A percentile compares a stretch with the other conserved stretches of the same genome.
phyloP scores from a whole-genome alignment of 306 rosid genomes.

The Prunus campanulata region DNA sequence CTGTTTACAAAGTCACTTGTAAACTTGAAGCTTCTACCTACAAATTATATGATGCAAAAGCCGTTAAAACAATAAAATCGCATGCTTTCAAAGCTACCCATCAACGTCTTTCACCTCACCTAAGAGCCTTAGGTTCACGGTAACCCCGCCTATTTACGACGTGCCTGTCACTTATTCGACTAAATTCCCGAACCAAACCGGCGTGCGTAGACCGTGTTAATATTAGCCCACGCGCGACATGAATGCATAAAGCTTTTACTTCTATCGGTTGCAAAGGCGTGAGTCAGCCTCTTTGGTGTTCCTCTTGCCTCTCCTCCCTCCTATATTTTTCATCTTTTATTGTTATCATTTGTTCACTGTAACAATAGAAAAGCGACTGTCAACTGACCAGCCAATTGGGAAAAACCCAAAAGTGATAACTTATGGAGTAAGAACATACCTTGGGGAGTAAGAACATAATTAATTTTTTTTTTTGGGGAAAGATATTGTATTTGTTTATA shows the following conservation, averaged over 20 bases:
- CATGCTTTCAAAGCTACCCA: not conserved
- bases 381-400: too few relatives aligned
- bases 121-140: not conserved
- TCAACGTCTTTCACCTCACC: constrained; percentile 28
- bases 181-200: constrained; percentile 41
- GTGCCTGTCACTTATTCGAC: constrained; percentile 47
- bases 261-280: too few relatives aligned
- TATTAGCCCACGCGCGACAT: constrained; percentile 36
- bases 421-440: too few relatives aligned
- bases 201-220: constrained; percentile 37
- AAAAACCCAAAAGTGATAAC: too few relatives aligned
- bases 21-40: not conserved
- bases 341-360: too few relatives aligned
- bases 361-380: too few relatives aligned
- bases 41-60: not conserved
- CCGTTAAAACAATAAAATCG: not conserved
- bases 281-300: too few relatives aligned
- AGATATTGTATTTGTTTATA: too few relatives aligned
- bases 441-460: too few relatives aligned
- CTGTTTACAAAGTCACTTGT: not conserved
- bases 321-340: too few relatives aligned
- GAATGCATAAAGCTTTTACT: constrained; percentile 32
- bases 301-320: not conserved
- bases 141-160: constrained; percentile 25
- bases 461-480: too few relatives aligned